These are phyloP conservation scores for Datura wrightii DNA, from an alignment of 257 asterid species.

Conservation along the genomic window DNA sequence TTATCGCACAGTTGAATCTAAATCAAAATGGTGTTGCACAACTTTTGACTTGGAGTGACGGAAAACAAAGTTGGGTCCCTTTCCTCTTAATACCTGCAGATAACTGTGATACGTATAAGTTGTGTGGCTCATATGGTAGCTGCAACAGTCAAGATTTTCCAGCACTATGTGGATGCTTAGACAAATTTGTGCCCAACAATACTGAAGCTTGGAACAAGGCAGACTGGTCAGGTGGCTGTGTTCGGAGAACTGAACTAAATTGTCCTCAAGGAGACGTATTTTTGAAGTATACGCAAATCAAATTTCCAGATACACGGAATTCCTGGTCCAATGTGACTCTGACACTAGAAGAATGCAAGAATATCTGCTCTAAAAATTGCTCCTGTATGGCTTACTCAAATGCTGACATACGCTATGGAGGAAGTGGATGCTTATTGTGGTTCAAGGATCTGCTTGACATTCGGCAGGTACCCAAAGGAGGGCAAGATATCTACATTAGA, in stretches of 20 bases:
- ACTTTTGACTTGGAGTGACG: slow-evolving; percentile 41
- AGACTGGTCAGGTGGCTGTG: slow-evolving; percentile 46
- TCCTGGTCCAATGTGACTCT: slow-evolving; percentile 36
- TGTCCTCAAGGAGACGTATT: slow-evolving; percentile 42
- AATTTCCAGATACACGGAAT: slow-evolving; percentile 43
- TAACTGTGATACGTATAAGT: slow-evolving; percentile 39
- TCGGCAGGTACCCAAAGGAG: not conserved
- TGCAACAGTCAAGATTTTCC: slow-evolving; percentile 37
- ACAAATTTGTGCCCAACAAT: slow-evolving; percentile 38
- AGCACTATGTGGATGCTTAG: slow-evolving; percentile 42
- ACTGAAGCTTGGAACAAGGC: slow-evolving; percentile 34
- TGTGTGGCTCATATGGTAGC: slow-evolving; percentile 40
- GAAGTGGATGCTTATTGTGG: slow-evolving; percentile 52
- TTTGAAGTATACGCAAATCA: slow-evolving; percentile 31
- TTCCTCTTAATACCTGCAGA: slow-evolving; percentile 35
- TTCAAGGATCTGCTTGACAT: slow-evolving; percentile 41
- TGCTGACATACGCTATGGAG: slow-evolving; percentile 30
- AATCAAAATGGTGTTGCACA: slow-evolving; percentile 37
- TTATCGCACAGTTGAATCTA: slow-evolving; percentile 32
- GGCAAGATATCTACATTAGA: slow-evolving; percentile 41
- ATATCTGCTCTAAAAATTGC: slow-evolving; percentile 44
- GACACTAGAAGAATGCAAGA: slow-evolving; percentile 37
- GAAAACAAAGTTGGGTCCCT: slow-evolving; percentile 38
- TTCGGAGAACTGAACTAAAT: slow-evolving; percentile 31
- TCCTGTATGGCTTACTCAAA: slow-evolving; percentile 46